These are phyloP conservation scores for Stachybotrys echinatus DNA, from an alignment of 2,329 filamentous ascomycete species.

Conservation along the genomic window DNA sequence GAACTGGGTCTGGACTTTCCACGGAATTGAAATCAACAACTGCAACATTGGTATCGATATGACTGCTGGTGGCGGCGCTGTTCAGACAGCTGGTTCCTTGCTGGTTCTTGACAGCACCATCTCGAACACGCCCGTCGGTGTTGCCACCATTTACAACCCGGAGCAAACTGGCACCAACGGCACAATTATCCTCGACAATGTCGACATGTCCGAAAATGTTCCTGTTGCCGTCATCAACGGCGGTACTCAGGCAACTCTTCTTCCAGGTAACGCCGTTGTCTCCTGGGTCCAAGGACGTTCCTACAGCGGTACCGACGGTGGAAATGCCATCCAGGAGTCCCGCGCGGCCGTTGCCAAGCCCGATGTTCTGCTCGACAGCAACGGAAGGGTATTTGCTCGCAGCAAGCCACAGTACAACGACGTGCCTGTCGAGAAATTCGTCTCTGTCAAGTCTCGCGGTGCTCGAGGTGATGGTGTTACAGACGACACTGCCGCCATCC, in stretches of 20 bases:
- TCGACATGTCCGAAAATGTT: conserved; percentile 69
- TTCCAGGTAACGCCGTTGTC: conserved; percentile 66
- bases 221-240: conserved; percentile 59
- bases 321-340: conserved; percentile 54
- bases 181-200: conserved; percentile 81
- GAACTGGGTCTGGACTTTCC: conserved; percentile 85
- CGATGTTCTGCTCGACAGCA: conserved; percentile 53
- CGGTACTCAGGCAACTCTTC: conserved; percentile 51
- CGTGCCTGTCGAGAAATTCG: conserved; percentile 61
- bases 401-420: conserved; percentile 85
- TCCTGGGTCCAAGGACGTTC: conserved; percentile 77
- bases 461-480: conserved; percentile 83
- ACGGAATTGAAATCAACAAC: conserved; percentile 68
- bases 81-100: conserved; percentile 79
- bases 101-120: conserved; percentile 77
- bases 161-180: conserved; percentile 65
- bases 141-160: conserved; percentile 68
- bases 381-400: conserved; percentile 71
- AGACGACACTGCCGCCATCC: conserved; percentile 83
- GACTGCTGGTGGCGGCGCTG: conserved; percentile 50
- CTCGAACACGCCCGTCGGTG: conserved; percentile 66
- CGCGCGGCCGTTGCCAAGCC: conserved; percentile 58
- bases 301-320: conserved; percentile 46
- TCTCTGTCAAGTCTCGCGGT: conserved; percentile 77
- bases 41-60: conserved; percentile 76